Conservation (phyloP, 1,284 basidiomycete species). For the Boletus sp. region DNA sequence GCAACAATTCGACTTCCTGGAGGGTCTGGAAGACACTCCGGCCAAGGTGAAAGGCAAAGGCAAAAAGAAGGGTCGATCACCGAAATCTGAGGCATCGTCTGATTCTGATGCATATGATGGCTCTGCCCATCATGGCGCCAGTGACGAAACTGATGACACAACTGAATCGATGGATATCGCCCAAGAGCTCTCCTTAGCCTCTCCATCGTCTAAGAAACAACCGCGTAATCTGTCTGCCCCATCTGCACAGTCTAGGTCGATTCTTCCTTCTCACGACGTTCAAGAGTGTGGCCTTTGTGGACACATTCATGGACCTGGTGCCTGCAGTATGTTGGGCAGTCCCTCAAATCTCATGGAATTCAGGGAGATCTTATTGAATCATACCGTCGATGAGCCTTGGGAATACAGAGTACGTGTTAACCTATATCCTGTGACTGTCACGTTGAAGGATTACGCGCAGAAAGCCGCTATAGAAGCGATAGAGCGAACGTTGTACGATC, state of each 20-base stretch:
- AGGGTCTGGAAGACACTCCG: slow-evolving; percentile 28
- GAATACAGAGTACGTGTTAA: slow-evolving; percentile 51
- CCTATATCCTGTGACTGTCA: background rate
- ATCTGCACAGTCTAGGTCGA: slow-evolving; percentile 13
- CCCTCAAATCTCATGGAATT: slow-evolving; percentile 66
- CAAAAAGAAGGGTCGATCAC: slow-evolving; percentile 24
- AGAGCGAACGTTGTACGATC: slow-evolving; percentile 52
- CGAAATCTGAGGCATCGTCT: slow-evolving; percentile 26
- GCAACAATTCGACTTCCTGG: slow-evolving; percentile 34
- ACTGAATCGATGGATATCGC: slow-evolving; percentile 21
- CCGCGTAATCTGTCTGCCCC: slow-evolving; percentile 4
- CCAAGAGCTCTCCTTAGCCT: slow-evolving; percentile 1
- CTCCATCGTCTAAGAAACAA: slow-evolving; percentile 14
- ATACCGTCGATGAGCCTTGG: slow-evolving; percentile 59
- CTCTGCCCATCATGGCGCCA: slow-evolving; percentile 11
- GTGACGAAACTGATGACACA: slow-evolving; percentile 28
- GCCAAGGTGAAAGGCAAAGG: slow-evolving; percentile 23
- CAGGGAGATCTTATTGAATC: slow-evolving; percentile 57
- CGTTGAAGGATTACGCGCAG: slow-evolving; percentile 34
- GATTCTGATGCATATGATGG: slow-evolving; percentile 33
- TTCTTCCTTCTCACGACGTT: slow-evolving; percentile 16
- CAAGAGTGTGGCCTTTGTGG: slow-evolving; percentile 60
- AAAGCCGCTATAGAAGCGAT: slow-evolving; percentile 60
- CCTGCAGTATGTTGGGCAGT: slow-evolving; percentile 61
- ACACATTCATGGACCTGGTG: slow-evolving; percentile 43